Conservation (phyloP, 352 stramenopile species). For the Phytopythium montanum region DNA sequence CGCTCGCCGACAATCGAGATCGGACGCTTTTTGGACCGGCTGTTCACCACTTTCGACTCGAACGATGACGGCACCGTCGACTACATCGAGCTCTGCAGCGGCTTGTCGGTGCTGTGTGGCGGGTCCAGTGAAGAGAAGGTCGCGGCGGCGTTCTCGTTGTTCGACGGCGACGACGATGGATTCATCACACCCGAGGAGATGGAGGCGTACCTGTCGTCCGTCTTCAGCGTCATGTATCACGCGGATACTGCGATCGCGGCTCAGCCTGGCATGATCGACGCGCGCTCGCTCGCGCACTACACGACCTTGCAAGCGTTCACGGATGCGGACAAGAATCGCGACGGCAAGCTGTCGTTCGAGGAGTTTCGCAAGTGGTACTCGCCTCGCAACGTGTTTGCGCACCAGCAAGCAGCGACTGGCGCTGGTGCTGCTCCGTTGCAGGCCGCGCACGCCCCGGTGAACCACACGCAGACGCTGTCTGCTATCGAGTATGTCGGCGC, state of each 20-base stretch:
- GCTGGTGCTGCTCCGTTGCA: no score
- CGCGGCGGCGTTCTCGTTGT: constrained; percentile 74
- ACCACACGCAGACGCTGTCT: constrained; percentile 21
- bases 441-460: constrained; percentile 1
- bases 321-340: constrained; percentile 83
- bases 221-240: constrained; percentile 72
- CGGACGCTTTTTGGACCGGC: constrained; percentile 52
- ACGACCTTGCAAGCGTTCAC: constrained; percentile 82
- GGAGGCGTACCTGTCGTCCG: constrained; percentile 68
- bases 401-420: constrained; percentile 10
- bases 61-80: constrained; percentile 67
- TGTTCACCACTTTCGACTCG: constrained; percentile 80
- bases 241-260: constrained; percentile 24
- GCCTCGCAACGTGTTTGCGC: constrained; percentile 20
- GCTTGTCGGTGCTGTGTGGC: constrained; percentile 72
- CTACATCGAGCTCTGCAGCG: constrained; percentile 73
- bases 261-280: constrained; percentile 28
- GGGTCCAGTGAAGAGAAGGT: constrained; percentile 78
- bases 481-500: constrained; percentile 59
- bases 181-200: constrained; percentile 84
- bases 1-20: constrained; percentile 47
- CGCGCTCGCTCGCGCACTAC: constrained; percentile 53
- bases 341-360: constrained; percentile 69
- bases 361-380: constrained; percentile 85
- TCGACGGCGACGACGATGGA: constrained; percentile 79